These are phyloP conservation scores for Fusarium illudens DNA, from an alignment of 2,329 filamentous ascomycete species.

Conservation along the genomic window DNA sequence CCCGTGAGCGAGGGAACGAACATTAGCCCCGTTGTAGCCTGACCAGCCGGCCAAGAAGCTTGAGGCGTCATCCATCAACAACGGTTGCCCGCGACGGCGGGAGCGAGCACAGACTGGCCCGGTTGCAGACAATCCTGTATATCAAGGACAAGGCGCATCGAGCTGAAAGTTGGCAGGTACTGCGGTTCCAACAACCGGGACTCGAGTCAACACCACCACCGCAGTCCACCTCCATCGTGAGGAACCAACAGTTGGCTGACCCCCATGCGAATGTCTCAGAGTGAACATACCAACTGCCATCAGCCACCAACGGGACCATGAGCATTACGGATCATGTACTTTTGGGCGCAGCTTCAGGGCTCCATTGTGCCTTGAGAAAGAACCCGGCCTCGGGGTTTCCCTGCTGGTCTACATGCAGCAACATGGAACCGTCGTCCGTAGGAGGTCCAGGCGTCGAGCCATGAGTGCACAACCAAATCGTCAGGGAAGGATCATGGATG, in stretches of 20 bases:
- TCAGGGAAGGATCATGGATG: conserved; percentile 35
- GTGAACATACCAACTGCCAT: conserved; percentile 7
- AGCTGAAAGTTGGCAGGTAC: not conserved
- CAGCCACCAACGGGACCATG: conserved; percentile 32
- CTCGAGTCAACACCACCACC: conserved; percentile 7
- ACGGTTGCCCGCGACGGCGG: conserved; percentile 12
- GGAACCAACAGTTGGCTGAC: conserved; percentile 1
- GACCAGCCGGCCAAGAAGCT: conserved; percentile 20
- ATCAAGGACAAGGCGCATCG: not conserved
- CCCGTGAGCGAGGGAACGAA: conserved; percentile 26
- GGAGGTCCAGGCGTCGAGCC: conserved; percentile 27
- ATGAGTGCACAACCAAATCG: conserved; percentile 20
- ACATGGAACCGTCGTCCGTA: conserved; percentile 12
- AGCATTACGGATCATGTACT: conserved; percentile 32
- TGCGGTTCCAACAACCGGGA: not conserved
- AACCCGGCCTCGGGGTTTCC: conserved; percentile 2
- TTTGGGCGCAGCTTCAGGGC: conserved; percentile 9
- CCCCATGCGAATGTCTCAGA: conserved; percentile 29
- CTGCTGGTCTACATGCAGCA: conserved; percentile 22
- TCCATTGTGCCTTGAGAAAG: conserved; percentile 8
- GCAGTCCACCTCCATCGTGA: conserved; percentile 11
- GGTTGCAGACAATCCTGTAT: not conserved
- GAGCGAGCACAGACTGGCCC: conserved; percentile 18
- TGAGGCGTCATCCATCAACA: conserved; percentile 11
- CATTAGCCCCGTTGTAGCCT: conserved; percentile 18